phyloP scores from a whole-genome alignment of 1,284 basidiomycete species.

The Veloboletus limbatus region DNA sequence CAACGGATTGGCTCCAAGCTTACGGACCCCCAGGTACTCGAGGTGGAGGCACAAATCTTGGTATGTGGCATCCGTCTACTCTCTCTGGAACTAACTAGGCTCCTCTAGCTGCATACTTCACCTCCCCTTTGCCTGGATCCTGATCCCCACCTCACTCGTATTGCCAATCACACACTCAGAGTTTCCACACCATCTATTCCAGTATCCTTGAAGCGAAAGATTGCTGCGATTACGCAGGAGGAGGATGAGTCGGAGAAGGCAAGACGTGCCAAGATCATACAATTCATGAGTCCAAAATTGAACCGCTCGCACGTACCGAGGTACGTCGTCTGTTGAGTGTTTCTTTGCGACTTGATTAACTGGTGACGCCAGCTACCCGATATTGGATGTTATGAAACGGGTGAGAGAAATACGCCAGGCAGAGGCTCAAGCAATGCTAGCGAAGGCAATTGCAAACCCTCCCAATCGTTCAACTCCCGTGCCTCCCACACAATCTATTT shows the following conservation, averaged over 20 bases:
- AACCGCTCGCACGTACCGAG: slow-evolving; percentile 44
- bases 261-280: slow-evolving; percentile 66
- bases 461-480: slow-evolving; percentile 25
- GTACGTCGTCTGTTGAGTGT: slow-evolving; percentile 35
- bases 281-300: slow-evolving; percentile 68
- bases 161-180: slow-evolving; percentile 67
- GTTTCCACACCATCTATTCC: slow-evolving; percentile 68
- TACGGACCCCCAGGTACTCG: slow-evolving; percentile 67
- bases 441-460: slow-evolving; percentile 25
- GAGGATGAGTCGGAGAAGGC: slow-evolving; percentile 71
- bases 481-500: slow-evolving; percentile 18
- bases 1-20: slow-evolving; percentile 53
- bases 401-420: slow-evolving; percentile 31
- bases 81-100: slow-evolving; percentile 7
- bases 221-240: slow-evolving; percentile 56
- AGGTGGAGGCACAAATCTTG: slow-evolving; percentile 67
- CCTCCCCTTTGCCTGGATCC: slow-evolving; percentile 74
- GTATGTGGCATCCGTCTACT: slow-evolving; percentile 39
- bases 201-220: slow-evolving; percentile 75
- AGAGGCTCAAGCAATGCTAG: slow-evolving; percentile 20
- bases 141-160: slow-evolving; percentile 66
- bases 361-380: slow-evolving; percentile 43
- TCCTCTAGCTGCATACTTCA: slow-evolving; percentile 59
- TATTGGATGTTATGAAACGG: slow-evolving; percentile 49
- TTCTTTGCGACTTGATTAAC: slow-evolving; percentile 11